Base-by-base conservation (phyloP, 495 filamentous ascomycete species). In the Chlorociboria aeruginascens region DNA sequence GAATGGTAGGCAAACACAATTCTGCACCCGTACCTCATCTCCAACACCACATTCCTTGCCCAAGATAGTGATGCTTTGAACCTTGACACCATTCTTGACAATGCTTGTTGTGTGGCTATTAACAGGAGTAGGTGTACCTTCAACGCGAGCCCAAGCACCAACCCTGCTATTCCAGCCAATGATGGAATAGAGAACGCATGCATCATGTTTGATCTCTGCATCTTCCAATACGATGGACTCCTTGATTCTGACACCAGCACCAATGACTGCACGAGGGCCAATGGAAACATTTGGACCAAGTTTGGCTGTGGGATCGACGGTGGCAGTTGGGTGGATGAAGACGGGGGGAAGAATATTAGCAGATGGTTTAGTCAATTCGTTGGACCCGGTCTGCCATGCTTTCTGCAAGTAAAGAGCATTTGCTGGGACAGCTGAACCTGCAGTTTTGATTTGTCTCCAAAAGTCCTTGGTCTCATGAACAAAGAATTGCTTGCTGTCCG, bases 391-490 rank as follows among this genome's bases (percentile, higher is more conserved):
- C 66, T 97, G 93, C 69, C 82, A 83, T 6, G 92, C 93, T 70
- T 97, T 90, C 62, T 89, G 86, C 35, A 99, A 79, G 69, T 99
- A 99, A 2, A 99, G 79, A 1, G 92, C 93, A 61, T 99, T 97
- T 49, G 92, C 92, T 8, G 92, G 93, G 47, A 99, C 88, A 42
- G 92, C 92, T 16, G 92, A 97, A 35, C 93, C 93, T 41, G 92
- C 92, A 6, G 93, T 95, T 77, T 99, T 99, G 76, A 99, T 97
- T 73, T 99, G 92, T 47, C 92, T 89, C 92, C 92, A 99, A 69
- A 99, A 99, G 61, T 95, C 92, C 69, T 95, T 94, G 38, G 92
- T 97, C 68, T 99, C 92, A 65, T 95, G 83, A 14, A 97, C 93
- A 66, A 86, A 99, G 74, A 99, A 99, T 61, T 92, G 88, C 63